Evolutionary conservation across 1,284 basidiomycete genomes (phyloP), one percentile per base, ranked within the genome.

Genomic region (Sporisorium exsertum): DNA sequence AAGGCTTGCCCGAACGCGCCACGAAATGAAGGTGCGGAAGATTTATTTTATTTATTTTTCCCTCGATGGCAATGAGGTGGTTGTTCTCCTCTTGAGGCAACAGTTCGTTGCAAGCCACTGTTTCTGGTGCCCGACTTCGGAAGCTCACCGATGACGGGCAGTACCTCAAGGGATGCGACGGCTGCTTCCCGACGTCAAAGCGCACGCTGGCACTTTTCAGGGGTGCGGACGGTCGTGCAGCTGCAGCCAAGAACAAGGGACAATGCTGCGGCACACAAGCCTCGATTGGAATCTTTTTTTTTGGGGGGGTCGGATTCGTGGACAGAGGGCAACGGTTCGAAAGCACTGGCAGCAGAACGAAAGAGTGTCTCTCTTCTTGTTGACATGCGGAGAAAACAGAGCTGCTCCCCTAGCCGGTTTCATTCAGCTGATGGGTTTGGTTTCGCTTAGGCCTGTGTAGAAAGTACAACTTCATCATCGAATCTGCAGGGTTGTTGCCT

Each of bases 381-480:
- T 32, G 33, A 53, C 40, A 15, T 43, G 54, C 26, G 54, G 54
- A 56, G 40, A 54, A 42, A 27, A 32, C 16, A 18, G 8, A 49
- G 40, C 40, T 3, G 27, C 3, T 6, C 33, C 13, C 7, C 33
- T 12, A 3, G 33, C 33, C 13, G 33, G 33, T 3, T 35, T 35
- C 33, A 35, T 58, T 59, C 59, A 58, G 54, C 58, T 55, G 58
- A 71, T 57, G 62, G 10, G 33, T 9, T 15, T 35, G 33, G 33
- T 15, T 58, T 64, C 68, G 68, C 68, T 71, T 71, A 55, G 4
- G 13, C 45, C 9, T 16, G 27, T n/a, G 12, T 20, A 13, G 32
- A 26, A 60, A 60, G 68, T 54, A 71, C 68, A 22, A 46, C 29
- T 16, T 33, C 68, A 71, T 65, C 68, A 71, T 71, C 62, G 54